phyloP scores from a whole-genome alignment of 495 filamentous ascomycete genomes.

The Penicillium maclennaniae region DNA sequence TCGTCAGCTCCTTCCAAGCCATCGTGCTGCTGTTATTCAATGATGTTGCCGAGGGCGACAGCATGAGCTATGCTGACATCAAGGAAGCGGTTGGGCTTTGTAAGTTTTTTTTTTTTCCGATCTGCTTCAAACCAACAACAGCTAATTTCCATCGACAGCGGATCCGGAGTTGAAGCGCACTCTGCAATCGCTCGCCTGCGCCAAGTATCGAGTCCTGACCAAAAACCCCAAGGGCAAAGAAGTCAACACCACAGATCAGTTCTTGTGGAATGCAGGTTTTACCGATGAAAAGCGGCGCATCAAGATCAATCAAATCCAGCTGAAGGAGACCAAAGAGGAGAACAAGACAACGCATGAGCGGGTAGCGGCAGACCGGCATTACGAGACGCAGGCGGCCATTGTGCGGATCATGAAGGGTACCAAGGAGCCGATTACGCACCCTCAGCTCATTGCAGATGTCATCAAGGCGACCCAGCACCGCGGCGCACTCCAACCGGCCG shows the following conservation, averaged over 20 bases:
- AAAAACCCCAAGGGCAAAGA: conserved; percentile 86
- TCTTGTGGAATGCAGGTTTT: conserved; percentile 74
- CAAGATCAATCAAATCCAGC: conserved; percentile 98
- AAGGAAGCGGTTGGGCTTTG: conserved; percentile 62
- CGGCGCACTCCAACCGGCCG: conserved; percentile 74
- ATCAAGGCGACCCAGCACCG: conserved; percentile 83
- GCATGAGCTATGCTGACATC: conserved; percentile 67
- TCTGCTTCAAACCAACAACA: conserved; percentile 19
- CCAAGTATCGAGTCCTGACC: conserved; percentile 75
- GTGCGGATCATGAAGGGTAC: conserved; percentile 96
- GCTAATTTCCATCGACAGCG: conserved; percentile 36
- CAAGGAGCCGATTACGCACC: conserved; percentile 84
- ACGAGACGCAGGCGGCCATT: conserved; percentile 95
- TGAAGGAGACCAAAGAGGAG: conserved; percentile 89
- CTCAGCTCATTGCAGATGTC: conserved; percentile 77
- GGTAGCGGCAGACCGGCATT: conserved; percentile 83
- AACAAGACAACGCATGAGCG: conserved; percentile 90
- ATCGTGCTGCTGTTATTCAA: conserved; percentile 94
- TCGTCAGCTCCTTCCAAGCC: conserved; percentile 86
- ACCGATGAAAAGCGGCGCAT: conserved; percentile 78
- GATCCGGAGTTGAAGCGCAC: conserved; percentile 81
- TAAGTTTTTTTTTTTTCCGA: conserved; percentile 35
- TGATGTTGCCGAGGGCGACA: conserved; percentile 49
- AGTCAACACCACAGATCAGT: conserved; percentile 70
- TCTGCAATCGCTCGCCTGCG: conserved; percentile 90